Evolutionary conservation across 192 early-diverging fungal species (phyloP), one percentile per base, ranked within the genome.

Genomic region (Allomyces macrogynus): DNA sequence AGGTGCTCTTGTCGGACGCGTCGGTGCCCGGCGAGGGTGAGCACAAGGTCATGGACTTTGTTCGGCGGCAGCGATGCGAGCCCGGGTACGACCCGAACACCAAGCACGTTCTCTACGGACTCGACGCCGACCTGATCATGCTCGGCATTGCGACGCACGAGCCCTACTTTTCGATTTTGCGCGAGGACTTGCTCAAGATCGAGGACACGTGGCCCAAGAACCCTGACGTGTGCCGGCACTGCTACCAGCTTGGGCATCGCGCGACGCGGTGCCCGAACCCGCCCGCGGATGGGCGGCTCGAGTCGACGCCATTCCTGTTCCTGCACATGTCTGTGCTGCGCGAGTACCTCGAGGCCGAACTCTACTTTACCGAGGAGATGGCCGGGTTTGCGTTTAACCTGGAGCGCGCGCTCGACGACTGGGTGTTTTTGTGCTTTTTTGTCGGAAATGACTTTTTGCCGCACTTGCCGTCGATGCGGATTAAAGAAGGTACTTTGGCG

Each of bases 31-130:
- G 95, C 63, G 95, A 99, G 77, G 95, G 95, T 43, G 95, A 99
- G 74, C 95, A 99, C 75, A 99, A 99, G 78, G 92, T 99, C 70
- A 99, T 97, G 95, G 89, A 95, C 67, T 99, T 86, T 69, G 86
- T 99, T 63, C 85, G 95, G 14, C 74, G 79, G 8, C 86, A 88
- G 63, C 84, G 91, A 61, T 77, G 84, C 40, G 82, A 80, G 65
- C 84, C 87, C 1, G 80, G 83, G 25, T 90, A 95, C 60, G 78
- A 90, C 64, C 87, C 92, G n/a, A 97, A 96, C 70, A 90, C 89
- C 10, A 76, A 80, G 22, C 95, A 99, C 74, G 93, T 96, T 32
- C 80, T 97, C 23, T 92, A 95, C 70, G 90, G 90, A 61, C 75
- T 87, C 69, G 95, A 99, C 73, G 92, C 95, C 11, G 95, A 99